Evolutionary conservation across 2,329 filamentous ascomycete genomes (phyloP).

Genomic region (Penicillium thymicola): DNA sequence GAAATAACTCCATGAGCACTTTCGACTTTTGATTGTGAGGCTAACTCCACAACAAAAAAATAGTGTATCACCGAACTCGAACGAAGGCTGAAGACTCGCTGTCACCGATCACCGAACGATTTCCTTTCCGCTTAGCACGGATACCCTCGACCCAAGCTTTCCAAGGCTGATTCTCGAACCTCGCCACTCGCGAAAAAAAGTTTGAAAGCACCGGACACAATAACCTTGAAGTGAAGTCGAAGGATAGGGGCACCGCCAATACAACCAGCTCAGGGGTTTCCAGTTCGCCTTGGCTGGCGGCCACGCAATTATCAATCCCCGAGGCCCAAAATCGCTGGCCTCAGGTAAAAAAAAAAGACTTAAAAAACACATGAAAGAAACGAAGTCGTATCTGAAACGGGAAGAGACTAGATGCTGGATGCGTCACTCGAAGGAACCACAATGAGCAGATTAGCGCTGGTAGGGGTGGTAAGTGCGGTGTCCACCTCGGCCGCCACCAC

Average conservation of each 20-base stretch:
- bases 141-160: neutral
- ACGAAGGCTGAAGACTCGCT: neutral
- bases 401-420: neutral
- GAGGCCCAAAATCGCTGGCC: constrained; percentile 4
- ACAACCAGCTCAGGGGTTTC: neutral
- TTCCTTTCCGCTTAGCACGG: neutral
- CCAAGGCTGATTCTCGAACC: neutral
- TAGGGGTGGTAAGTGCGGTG: constrained; percentile 79
- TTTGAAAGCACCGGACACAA: neutral
- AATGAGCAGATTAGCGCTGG: constrained; percentile 36
- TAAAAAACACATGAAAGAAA: constrained; percentile 10
- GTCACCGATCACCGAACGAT: neutral
- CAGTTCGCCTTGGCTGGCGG: neutral
- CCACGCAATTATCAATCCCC: neutral
- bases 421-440: neutral
- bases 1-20: neutral
- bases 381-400: constrained; percentile 3
- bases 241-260: neutral
- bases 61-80: neutral
- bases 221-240: neutral
- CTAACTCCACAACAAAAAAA: neutral
- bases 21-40: constrained; percentile 2
- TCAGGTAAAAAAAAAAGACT: constrained; percentile 5
- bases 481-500: constrained; percentile 77
- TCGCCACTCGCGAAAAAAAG: neutral